phyloP scores from a whole-genome alignment of 2,329 filamentous ascomycete species.

The Claviceps maximensis region DNA sequence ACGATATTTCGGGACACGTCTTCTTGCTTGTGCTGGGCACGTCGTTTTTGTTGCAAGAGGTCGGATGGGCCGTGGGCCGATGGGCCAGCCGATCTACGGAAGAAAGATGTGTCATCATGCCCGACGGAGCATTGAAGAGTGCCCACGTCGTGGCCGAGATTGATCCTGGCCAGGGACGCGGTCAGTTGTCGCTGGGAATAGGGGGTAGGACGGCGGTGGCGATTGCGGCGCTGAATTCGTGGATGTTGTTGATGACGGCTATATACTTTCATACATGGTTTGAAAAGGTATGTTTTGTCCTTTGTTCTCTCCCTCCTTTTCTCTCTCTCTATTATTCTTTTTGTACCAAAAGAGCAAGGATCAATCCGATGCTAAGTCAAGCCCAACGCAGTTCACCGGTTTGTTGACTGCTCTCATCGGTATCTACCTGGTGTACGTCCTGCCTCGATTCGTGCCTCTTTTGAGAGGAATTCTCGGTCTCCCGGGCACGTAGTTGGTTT shows the following conservation, averaged over 20 bases:
- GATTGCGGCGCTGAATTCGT: constrained; percentile 62
- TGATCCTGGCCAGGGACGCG: constrained; percentile 12
- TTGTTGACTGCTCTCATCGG: constrained; percentile 33
- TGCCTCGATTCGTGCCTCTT: constrained; percentile 36
- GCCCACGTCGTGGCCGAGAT: constrained; percentile 34
- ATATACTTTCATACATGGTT: constrained; percentile 99
- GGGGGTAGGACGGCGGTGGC: constrained; percentile 43
- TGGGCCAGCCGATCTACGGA: constrained; percentile 34
- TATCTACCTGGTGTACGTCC: constrained; percentile 36
- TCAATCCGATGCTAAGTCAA: background rate
- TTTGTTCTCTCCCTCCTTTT: no score
- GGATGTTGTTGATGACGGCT: constrained; percentile 98
- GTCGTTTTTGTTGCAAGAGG: constrained; percentile 69
- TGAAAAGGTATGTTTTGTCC: constrained; percentile 59
- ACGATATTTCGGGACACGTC: constrained; percentile 92
- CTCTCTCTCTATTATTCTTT: background rate
- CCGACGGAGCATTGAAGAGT: constrained; percentile 51
- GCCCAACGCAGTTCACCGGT: constrained; percentile 35
- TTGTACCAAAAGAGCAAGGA: background rate
- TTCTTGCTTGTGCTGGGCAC: constrained; percentile 82
- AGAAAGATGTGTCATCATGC: constrained; percentile 52
- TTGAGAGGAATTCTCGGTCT: constrained; percentile 33
- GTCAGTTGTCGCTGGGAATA: constrained; percentile 25
- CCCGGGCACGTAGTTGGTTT: constrained; percentile 22
- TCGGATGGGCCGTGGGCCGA: constrained; percentile 43